Percentiles rank a stretch among this genome's conserved stretches.
These are phyloP conservation scores for Sherardia arvensis DNA, from an alignment of 257 asterid species.

Conservation along the genomic window DNA sequence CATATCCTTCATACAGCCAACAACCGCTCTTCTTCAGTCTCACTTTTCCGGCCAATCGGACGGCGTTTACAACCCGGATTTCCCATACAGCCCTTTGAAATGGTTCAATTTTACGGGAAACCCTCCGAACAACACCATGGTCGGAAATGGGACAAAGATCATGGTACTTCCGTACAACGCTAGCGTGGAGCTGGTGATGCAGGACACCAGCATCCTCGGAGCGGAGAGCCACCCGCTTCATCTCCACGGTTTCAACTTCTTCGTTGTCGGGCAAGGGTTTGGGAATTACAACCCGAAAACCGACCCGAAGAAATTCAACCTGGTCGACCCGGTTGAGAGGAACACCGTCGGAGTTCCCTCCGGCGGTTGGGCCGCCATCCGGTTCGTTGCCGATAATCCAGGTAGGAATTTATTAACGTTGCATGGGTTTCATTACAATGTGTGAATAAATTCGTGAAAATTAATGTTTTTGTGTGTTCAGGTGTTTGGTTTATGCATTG, in stretches of 20 bases:
- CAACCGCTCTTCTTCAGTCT: conserved; percentile 44
- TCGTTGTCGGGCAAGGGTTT: conserved; percentile 54
- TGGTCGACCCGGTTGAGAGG: conserved; percentile 54
- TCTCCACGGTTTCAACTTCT: conserved; percentile 64
- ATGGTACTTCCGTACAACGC: conserved; percentile 38
- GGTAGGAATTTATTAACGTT: conserved; percentile 15
- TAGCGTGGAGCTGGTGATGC: conserved; percentile 49
- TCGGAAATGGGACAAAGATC: conserved; percentile 34
- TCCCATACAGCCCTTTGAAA: conserved; percentile 32
- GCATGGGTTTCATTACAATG: background rate
- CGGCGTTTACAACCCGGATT: conserved; percentile 34
- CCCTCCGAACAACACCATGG: conserved; percentile 47
- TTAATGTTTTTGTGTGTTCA: conserved; percentile 4
- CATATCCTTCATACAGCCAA: conserved; percentile 35
- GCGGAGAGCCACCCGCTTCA: conserved; percentile 64
- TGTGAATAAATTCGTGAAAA: background rate
- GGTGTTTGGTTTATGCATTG: conserved; percentile 67
- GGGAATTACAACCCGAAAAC: conserved; percentile 37
- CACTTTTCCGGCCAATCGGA: conserved; percentile 35
- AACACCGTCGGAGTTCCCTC: conserved; percentile 57
- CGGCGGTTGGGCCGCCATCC: conserved; percentile 65
- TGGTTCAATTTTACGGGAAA: conserved; percentile 52
- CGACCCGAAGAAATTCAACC: conserved; percentile 45
- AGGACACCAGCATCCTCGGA: conserved; percentile 54
- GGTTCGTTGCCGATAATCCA: conserved; percentile 60